Conservation (phyloP, 1,284 basidiomycete species). For the Wallemia mellicola region DNA sequence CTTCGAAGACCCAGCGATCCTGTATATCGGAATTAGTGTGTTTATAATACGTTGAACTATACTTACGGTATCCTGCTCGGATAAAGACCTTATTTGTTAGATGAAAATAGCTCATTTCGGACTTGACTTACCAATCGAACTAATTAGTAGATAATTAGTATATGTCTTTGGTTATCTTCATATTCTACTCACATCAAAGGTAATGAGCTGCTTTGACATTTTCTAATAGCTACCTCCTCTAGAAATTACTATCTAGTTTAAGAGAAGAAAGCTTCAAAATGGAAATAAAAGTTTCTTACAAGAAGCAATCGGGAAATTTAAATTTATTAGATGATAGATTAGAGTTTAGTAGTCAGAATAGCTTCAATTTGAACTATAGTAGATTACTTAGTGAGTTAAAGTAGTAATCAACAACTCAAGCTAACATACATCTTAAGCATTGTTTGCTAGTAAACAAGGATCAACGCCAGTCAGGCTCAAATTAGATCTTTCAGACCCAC, state of each 20-base stretch:
- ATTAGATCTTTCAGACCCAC: conserved; percentile 30
- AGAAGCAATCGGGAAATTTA: background rate
- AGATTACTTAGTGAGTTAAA: background rate
- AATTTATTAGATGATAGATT: background rate
- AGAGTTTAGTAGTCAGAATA: background rate
- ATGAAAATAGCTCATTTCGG: background rate
- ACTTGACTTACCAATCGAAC: background rate
- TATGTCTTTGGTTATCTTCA: background rate
- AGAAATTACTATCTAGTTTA: too few species aligned
- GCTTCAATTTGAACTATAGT: background rate
- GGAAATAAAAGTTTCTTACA: background rate
- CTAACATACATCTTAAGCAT: conserved; percentile 18
- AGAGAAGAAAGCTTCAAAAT: too few species aligned
- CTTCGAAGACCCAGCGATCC: conserved; percentile 85
- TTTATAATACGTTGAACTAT: background rate
- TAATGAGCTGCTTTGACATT: background rate
- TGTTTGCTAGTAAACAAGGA: conserved; percentile 54
- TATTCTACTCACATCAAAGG: background rate
- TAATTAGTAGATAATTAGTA: background rate
- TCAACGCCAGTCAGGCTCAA: conserved; percentile 42
- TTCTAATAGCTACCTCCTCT: too few species aligned
- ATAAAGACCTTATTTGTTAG: conserved; percentile 32
- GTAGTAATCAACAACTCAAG: background rate
- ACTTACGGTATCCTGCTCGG: conserved; percentile 55
- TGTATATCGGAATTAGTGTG: background rate